Evolutionary conservation across 2,329 filamentous ascomycete species (phyloP).

Genomic region (Cadophora sp.): DNA sequence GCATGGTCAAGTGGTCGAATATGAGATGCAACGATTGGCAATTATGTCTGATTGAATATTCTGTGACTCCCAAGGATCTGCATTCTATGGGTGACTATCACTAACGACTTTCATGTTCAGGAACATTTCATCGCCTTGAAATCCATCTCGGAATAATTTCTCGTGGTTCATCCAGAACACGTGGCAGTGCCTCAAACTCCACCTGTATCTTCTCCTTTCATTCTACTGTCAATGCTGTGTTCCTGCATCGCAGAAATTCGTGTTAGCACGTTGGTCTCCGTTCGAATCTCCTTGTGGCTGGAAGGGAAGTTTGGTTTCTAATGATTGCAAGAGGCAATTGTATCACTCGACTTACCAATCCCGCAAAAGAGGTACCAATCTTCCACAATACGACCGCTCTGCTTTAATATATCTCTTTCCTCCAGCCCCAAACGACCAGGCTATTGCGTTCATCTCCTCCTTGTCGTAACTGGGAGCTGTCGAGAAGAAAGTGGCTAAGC

Average conservation of each 20-base stretch:
- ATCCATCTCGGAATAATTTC: background rate
- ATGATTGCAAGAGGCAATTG: background rate
- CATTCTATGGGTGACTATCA: background rate
- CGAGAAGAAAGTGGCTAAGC: slow-evolving; percentile 4
- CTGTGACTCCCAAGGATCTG: background rate
- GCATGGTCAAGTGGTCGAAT: slow-evolving; percentile 52
- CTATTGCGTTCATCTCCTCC: slow-evolving; percentile 9
- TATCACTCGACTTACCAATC: slow-evolving; percentile 29
- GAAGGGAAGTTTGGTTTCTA: background rate
- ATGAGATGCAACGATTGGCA: slow-evolving; percentile 48
- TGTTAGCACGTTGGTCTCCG: background rate
- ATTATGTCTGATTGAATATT: slow-evolving; percentile 25
- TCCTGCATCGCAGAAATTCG: background rate
- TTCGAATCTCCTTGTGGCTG: background rate
- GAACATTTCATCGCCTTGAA: background rate
- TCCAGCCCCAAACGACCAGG: background rate
- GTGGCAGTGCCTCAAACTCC: background rate
- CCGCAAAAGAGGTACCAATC: slow-evolving; percentile 47
- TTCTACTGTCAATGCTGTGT: slow-evolving; percentile 1
- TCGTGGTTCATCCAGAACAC: background rate
- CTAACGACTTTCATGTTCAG: background rate
- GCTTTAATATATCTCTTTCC: slow-evolving; percentile 10
- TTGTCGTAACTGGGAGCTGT: background rate
- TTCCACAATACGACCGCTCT: slow-evolving; percentile 4
- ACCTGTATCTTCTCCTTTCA: background rate